phyloP scores from a whole-genome alignment of 2,329 filamentous ascomycete species.

The Fusarium multiceps region DNA sequence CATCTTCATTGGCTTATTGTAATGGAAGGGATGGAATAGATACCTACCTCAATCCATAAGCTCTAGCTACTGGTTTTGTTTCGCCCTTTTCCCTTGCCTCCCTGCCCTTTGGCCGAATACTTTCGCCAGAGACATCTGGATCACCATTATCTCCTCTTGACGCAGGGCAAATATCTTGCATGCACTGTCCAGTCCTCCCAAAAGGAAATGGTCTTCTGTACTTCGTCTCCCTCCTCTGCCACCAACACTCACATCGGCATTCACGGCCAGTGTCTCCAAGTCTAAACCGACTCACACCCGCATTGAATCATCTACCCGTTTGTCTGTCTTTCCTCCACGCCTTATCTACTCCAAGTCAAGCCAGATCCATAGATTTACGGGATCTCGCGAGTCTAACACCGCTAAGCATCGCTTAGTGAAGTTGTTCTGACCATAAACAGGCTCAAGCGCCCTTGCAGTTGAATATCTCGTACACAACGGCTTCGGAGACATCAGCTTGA shows the following conservation, averaged over 20 bases:
- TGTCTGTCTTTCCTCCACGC: constrained; percentile 38
- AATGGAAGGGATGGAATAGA: constrained; percentile 42
- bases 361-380: constrained; percentile 15
- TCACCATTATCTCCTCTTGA: constrained; percentile 43
- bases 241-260: constrained; percentile 40
- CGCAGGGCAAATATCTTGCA: constrained; percentile 50
- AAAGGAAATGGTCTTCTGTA: constrained; percentile 51
- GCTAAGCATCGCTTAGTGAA: constrained; percentile 13
- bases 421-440: constrained; percentile 41
- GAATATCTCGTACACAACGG: constrained; percentile 18
- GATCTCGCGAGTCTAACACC: constrained; percentile 22
- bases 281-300: constrained; percentile 42
- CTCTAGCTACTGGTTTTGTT: constrained; percentile 31
- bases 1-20: constrained; percentile 24
- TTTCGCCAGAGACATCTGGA: constrained; percentile 39
- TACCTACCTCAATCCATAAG: constrained; percentile 40
- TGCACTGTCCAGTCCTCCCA: constrained; percentile 45
- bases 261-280: constrained; percentile 46
- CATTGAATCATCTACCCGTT: constrained; percentile 36
- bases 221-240: constrained; percentile 44
- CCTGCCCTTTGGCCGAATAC: constrained; percentile 35
- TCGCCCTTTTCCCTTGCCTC: constrained; percentile 37
- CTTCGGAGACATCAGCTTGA: constrained; percentile 29
- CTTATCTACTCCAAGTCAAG: constrained; percentile 20
- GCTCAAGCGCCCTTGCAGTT: constrained; percentile 37